These are phyloP conservation scores for Drechslerella dactyloides DNA, from an alignment of 2,329 filamentous ascomycete species.

Conservation along the genomic window DNA sequence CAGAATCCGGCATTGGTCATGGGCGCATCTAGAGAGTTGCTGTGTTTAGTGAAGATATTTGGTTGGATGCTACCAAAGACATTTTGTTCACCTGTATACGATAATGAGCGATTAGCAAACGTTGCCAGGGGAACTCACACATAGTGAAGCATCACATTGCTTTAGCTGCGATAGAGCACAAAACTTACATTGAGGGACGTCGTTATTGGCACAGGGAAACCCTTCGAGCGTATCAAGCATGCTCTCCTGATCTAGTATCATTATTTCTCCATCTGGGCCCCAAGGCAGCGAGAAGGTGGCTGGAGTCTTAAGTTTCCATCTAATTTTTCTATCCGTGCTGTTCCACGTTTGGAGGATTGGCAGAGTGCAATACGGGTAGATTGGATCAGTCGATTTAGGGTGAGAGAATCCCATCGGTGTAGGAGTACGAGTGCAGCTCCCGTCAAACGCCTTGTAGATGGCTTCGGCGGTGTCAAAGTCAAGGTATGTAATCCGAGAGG, in stretches of 20 bases:
- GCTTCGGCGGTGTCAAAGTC: constrained; percentile 19
- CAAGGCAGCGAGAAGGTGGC: constrained; percentile 27
- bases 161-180: background rate
- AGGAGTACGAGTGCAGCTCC: constrained; percentile 16
- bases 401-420: background rate
- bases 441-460: constrained; percentile 38
- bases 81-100: constrained; percentile 11
- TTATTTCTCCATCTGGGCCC: constrained; percentile 16
- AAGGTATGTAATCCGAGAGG: constrained; percentile 21
- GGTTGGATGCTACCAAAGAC: constrained; percentile 42
- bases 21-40: background rate
- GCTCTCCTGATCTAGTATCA: constrained; percentile 15
- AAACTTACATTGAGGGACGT: background rate
- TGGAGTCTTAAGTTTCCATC: background rate
- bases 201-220: background rate
- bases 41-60: constrained; percentile 1
- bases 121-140: background rate
- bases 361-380: constrained; percentile 24
- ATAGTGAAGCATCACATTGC: background rate
- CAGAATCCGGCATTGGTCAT: constrained; percentile 10
- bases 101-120: background rate
- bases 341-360: constrained; percentile 21
- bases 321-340: background rate
- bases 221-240: constrained; percentile 17
- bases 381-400: background rate